Evolutionary conservation across 139 green algal genomes (phyloP).

Genomic region (Tetradesmus lagerheimii): DNA sequence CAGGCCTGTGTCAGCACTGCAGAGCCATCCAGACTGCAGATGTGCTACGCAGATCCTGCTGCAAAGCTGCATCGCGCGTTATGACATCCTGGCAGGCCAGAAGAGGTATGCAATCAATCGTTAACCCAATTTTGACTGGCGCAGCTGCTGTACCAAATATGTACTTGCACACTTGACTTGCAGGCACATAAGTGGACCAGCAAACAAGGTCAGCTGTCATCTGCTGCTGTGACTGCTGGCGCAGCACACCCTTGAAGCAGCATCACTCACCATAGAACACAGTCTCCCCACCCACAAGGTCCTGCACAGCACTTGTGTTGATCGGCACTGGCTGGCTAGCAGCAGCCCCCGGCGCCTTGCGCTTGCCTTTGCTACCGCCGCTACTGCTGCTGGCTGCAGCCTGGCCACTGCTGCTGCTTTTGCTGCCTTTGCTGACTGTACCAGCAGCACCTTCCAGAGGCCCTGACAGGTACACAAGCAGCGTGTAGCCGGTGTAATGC

Average conservation of each 20-base stretch:
- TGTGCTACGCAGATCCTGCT: no score
- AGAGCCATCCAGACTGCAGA: no score
- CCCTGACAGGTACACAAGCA: slow-evolving; percentile 77
- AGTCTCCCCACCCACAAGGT: slow-evolving; percentile 46
- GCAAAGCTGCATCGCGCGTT: no score
- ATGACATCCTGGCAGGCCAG: no score
- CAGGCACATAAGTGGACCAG: background rate
- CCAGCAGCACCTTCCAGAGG: background rate
- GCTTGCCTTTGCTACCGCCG: slow-evolving; percentile 23
- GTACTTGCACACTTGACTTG: no score
- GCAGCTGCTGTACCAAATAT: no score
- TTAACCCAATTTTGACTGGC: no score
- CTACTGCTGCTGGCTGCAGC: slow-evolving; percentile 30
- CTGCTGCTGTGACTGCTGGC: background rate
- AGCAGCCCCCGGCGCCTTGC: background rate
- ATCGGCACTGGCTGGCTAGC: slow-evolving; percentile 4
- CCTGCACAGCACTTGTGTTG: slow-evolving; percentile 44
- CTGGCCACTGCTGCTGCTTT: slow-evolving; percentile 32
- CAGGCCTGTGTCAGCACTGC: no score
- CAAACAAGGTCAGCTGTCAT: background rate
- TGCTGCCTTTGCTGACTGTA: slow-evolving; percentile 5
- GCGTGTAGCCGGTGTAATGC: slow-evolving; percentile 65
- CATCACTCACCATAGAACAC: slow-evolving; percentile 50
- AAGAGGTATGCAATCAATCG: no score
- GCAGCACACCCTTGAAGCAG: background rate